Evolutionary conservation across 106 monocot genomes (phyloP).

Genomic region (Dendrobium huoshanense): DNA sequence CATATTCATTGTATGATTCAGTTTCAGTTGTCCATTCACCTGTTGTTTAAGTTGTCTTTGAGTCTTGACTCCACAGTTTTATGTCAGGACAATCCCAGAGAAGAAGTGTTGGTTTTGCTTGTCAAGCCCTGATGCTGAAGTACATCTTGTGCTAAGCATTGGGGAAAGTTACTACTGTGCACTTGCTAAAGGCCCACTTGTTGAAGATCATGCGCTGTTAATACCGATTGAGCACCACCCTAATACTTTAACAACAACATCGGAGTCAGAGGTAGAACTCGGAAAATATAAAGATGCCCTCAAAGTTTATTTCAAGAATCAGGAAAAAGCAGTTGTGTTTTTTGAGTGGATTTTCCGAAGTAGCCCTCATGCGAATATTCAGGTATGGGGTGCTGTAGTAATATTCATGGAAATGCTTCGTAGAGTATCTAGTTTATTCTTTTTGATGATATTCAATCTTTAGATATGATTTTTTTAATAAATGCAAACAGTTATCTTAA

Average conservation of each 20-base stretch:
- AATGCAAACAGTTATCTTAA: not conserved
- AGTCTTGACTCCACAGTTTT: not conserved
- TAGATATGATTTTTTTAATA: not conserved
- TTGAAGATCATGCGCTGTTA: conserved; percentile 66
- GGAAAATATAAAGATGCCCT: conserved; percentile 57
- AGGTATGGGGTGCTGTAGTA: conserved; percentile 35
- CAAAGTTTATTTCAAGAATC: conserved; percentile 53
- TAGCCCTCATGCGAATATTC: conserved; percentile 82
- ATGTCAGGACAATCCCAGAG: conserved; percentile 34
- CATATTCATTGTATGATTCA: not conserved
- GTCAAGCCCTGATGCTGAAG: conserved; percentile 82
- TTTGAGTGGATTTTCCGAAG: conserved; percentile 73
- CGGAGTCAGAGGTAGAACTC: conserved; percentile 65
- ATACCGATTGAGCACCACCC: conserved; percentile 89
- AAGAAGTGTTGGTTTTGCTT: conserved; percentile 96
- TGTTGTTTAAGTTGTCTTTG: not conserved
- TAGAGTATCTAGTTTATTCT: not conserved
- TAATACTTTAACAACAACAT: conserved; percentile 54
- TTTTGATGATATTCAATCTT: not conserved
- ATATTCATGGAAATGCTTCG: not conserved
- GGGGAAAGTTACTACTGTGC: conserved; percentile 89
- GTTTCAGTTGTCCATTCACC: not conserved
- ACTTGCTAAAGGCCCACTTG: conserved; percentile 90
- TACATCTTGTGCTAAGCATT: conserved; percentile 71
- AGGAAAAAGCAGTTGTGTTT: conserved; percentile 58